Evolutionary conservation across 2,329 filamentous ascomycete genomes (phyloP).

Genomic region (Alternaria consortialis): DNA sequence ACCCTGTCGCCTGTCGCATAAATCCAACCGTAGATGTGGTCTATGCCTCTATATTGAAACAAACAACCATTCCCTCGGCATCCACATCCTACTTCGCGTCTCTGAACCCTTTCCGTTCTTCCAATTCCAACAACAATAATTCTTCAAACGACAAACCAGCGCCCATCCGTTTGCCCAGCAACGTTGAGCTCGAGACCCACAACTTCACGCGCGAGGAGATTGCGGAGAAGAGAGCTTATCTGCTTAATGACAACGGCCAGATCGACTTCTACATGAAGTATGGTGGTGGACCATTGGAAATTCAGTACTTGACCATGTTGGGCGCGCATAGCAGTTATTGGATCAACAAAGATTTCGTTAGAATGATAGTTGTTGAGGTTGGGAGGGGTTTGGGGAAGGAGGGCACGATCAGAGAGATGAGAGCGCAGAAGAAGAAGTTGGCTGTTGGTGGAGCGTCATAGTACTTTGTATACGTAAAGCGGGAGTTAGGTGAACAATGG

Average conservation of each 20-base stretch:
- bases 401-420: slow-evolving; percentile 62
- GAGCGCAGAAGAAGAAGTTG: slow-evolving; percentile 62
- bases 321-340: slow-evolving; percentile 96
- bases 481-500: background rate
- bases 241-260: slow-evolving; percentile 96
- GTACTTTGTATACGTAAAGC: background rate
- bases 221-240: slow-evolving; percentile 84
- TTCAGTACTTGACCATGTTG: slow-evolving; percentile 97
- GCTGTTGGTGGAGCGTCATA: slow-evolving; percentile 11
- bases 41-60: slow-evolving; percentile 79
- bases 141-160: slow-evolving; percentile 33
- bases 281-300: slow-evolving; percentile 85
- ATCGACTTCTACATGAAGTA: slow-evolving; percentile 89
- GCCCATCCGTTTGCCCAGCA: slow-evolving; percentile 55
- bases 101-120: slow-evolving; percentile 52
- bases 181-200: slow-evolving; percentile 91
- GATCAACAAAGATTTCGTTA: slow-evolving; percentile 85
- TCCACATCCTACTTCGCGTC: slow-evolving; percentile 60
- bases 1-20: slow-evolving; percentile 88
- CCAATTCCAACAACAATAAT: slow-evolving; percentile 34
- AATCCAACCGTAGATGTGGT: slow-evolving; percentile 87
- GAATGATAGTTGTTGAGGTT: slow-evolving; percentile 88
- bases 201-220: slow-evolving; percentile 93
- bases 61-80: slow-evolving; percentile 79
- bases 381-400: slow-evolving; percentile 75